These are phyloP conservation scores for Mycena filopes DNA, from an alignment of 768 basidiomycete genomes.

Conservation along the genomic window DNA sequence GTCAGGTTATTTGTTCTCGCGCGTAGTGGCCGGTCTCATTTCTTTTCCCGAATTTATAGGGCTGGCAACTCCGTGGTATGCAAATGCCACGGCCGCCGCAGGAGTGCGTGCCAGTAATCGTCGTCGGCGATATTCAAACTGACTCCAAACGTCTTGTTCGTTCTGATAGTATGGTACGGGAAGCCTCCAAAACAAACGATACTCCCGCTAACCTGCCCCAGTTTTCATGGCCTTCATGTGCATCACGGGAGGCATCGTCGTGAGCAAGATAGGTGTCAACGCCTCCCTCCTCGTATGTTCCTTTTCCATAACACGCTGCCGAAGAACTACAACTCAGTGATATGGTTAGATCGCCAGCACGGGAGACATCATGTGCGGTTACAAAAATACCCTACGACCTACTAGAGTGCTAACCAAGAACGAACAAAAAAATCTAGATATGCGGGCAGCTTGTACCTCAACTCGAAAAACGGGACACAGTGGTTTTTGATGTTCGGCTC, in stretches of 20 bases:
- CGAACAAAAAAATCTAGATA: conserved; percentile 38
- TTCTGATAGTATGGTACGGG: no score
- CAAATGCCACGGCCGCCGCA: conserved; percentile 41
- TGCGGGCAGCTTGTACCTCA: conserved; percentile 46
- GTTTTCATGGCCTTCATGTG: conserved; percentile 46
- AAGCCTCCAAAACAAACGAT: no score
- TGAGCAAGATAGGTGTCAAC: conserved; percentile 46
- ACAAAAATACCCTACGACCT: no score
- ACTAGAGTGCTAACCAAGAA: conserved; percentile 3
- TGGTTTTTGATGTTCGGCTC: conserved; percentile 49
- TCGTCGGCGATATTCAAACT: background rate
- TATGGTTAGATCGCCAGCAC: conserved; percentile 41
- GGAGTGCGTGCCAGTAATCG: background rate
- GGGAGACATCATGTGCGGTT: conserved; percentile 44
- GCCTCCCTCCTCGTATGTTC: conserved; percentile 37
- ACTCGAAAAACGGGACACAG: conserved; percentile 47
- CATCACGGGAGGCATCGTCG: conserved; percentile 44
- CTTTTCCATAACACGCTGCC: background rate
- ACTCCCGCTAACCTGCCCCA: no score
- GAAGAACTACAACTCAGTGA: background rate
- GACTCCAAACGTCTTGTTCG: background rate
- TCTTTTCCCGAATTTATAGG: no score
- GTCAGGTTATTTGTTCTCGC: no score
- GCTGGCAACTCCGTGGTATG: conserved; percentile 46
- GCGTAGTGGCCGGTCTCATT: no score